phyloP scores from a whole-genome alignment of 768 basidiomycete genomes.

The Boletus sp. region DNA sequence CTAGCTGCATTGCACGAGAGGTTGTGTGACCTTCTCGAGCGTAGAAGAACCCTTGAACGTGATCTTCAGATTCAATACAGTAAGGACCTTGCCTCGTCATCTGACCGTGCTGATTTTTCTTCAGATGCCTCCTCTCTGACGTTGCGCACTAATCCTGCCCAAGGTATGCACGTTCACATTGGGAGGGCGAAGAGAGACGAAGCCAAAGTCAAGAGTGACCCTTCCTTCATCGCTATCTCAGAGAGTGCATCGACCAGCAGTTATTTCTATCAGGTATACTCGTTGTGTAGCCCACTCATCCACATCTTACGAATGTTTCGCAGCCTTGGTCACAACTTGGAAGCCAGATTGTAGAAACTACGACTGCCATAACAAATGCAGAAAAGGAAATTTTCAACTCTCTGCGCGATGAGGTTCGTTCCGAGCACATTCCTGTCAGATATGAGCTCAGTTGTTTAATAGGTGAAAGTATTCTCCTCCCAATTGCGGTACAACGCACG shows the following conservation, averaged over 20 bases:
- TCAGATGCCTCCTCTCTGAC: constrained; percentile 72
- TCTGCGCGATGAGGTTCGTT: constrained; percentile 61
- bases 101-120: constrained; percentile 8
- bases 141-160: constrained; percentile 62
- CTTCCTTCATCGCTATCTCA: constrained; percentile 56
- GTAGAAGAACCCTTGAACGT: constrained; percentile 53
- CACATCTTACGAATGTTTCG: neutral
- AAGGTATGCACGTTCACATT: constrained; percentile 77
- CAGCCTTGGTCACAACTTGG: constrained; percentile 79
- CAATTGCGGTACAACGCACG: constrained; percentile 71
- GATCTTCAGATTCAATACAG: constrained; percentile 55
- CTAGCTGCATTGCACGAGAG: constrained; percentile 48
- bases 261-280: constrained; percentile 62
- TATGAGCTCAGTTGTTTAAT: constrained; percentile 1
- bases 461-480: constrained; percentile 63
- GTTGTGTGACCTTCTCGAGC: constrained; percentile 43
- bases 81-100: constrained; percentile 27
- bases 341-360: constrained; percentile 59
- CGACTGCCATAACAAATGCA: constrained; percentile 46
- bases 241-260: constrained; percentile 64
- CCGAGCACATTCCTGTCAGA: neutral
- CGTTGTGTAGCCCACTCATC: neutral
- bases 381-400: constrained; percentile 75
- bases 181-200: constrained; percentile 63
- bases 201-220: constrained; percentile 42